Base-by-base conservation (phyloP, 2,329 filamentous ascomycete species). In the Dactylonectria macrodidyma region DNA sequence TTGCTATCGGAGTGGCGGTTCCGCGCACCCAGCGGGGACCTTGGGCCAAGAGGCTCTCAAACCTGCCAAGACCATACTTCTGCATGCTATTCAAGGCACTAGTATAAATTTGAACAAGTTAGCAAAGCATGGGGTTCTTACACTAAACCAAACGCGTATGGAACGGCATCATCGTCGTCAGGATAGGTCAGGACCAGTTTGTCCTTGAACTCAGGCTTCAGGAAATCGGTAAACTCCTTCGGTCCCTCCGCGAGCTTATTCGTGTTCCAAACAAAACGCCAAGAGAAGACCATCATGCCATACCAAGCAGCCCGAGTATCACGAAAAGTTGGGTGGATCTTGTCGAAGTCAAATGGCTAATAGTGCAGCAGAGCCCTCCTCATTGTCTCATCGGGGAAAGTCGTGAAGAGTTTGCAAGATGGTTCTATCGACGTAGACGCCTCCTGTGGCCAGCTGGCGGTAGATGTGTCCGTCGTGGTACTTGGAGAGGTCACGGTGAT, bases 91-190 rank as follows among this genome's bases (percentile, higher is more conserved):
- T 12, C 10, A 2, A 16, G 11, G 14, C 12, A 6, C 14, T 41
- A 41, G 36, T 12, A 12, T 41, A 5, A 2, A 16, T 16, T 41
- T 16, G 14, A 1, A 30, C 26, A 30, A 30, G 26, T 30, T 30
- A 30, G 26, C 26, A 30, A 30, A 30, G 26, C 26, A 7, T 30
- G 26, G 26, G 2, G 26, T 30, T 12, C 36, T 41, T 41, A 41
- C 8, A 11, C 5, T 16, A 41, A 41, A 12, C 12, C 36, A 41
- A 41, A 41, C 36, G 36, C 81, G 56, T 81, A 88, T 2, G 86
- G 77, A 3, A 88, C 82, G 1, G 87, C 86, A 63, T 89, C 87
- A 59, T 89, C 87, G 62, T 88, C 87, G 70, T 88, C 87, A 9
- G 87, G 87, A 65, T 88, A 88, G 0, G 85, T 87, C 19, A 88